These are phyloP conservation scores for Fusarium euwallaceae DNA, from an alignment of 2,329 filamentous ascomycete genomes.

Conservation along the genomic window DNA sequence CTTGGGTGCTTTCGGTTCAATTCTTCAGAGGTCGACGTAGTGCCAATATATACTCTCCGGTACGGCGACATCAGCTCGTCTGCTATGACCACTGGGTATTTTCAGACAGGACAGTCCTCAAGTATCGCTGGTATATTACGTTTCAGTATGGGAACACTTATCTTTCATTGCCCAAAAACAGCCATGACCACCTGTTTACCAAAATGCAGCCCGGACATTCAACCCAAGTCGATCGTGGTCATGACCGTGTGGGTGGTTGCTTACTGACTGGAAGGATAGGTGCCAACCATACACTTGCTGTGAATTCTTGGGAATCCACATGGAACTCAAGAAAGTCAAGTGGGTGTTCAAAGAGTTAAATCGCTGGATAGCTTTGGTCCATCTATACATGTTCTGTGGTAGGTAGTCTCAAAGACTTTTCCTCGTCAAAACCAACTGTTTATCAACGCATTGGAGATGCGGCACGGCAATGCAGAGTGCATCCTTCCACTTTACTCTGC, in stretches of 20 bases:
- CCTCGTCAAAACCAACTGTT: not conserved
- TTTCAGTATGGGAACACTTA: not conserved
- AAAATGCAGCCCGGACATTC: not conserved
- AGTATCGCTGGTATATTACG: not conserved
- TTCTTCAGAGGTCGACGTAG: not conserved
- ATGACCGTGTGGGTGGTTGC: not conserved
- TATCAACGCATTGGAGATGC: not conserved
- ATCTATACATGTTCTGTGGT: not conserved
- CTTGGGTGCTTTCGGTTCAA: not conserved
- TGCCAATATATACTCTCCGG: not conserved
- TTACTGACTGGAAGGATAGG: not conserved
- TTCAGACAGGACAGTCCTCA: not conserved
- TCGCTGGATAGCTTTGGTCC: not conserved
- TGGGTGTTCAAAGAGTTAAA: no score
- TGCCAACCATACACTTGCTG: not conserved
- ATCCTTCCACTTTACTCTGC: not conserved
- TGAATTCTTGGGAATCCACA: not conserved
- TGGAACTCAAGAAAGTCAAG: not conserved
- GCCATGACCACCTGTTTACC: not conserved
- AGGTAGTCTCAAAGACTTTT: not conserved
- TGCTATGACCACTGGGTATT: not conserved
- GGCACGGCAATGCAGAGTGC: not conserved
- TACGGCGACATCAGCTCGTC: not conserved
- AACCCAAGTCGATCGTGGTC: no score
- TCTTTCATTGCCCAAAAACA: accelerated